phyloP scores from a whole-genome alignment of 2,329 filamentous ascomycete genomes.

The Parastagonospora avenae region DNA sequence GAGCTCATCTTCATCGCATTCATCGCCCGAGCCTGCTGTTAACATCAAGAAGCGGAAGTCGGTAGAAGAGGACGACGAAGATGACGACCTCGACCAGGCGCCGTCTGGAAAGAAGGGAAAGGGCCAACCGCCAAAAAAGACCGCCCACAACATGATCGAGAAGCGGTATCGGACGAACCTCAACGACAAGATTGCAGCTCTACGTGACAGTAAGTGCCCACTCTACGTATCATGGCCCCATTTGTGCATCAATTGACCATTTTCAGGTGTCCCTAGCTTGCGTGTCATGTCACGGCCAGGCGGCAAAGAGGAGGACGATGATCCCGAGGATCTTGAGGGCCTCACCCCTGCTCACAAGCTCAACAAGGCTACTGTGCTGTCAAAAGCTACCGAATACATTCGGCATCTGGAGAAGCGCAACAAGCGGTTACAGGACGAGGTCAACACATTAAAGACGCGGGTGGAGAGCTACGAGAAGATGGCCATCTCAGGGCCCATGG shows the following conservation, averaged over 20 bases:
- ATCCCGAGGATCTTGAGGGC: constrained; percentile 74
- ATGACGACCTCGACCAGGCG: constrained; percentile 64
- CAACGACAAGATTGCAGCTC: constrained; percentile 93
- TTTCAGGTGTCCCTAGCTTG: constrained; percentile 72
- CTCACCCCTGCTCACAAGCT: constrained; percentile 85
- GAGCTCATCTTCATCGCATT: constrained; percentile 57
- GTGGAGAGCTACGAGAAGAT: constrained; percentile 71
- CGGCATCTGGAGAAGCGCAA: constrained; percentile 91
- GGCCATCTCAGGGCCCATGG: constrained; percentile 61
- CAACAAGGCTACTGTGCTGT: constrained; percentile 96
- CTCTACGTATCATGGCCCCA: no score
- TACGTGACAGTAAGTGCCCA: constrained; percentile 70
- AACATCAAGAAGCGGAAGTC: constrained; percentile 47
- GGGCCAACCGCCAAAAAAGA: constrained; percentile 74
- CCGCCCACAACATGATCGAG: constrained; percentile 97
- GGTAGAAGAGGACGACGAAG: constrained; percentile 60
- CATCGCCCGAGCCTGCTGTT: constrained; percentile 63
- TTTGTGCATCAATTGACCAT: not conserved
- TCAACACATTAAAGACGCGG: constrained; percentile 75
- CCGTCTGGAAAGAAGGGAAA: constrained; percentile 59
- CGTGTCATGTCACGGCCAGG: constrained; percentile 73
- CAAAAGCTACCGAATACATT: constrained; percentile 96
- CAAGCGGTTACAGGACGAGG: constrained; percentile 79
- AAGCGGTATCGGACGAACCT: constrained; percentile 95
- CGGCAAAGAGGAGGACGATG: constrained; percentile 72